Base-by-base conservation (phyloP, 2,329 filamentous ascomycete genomes). In the Verticillium klebahnii region DNA sequence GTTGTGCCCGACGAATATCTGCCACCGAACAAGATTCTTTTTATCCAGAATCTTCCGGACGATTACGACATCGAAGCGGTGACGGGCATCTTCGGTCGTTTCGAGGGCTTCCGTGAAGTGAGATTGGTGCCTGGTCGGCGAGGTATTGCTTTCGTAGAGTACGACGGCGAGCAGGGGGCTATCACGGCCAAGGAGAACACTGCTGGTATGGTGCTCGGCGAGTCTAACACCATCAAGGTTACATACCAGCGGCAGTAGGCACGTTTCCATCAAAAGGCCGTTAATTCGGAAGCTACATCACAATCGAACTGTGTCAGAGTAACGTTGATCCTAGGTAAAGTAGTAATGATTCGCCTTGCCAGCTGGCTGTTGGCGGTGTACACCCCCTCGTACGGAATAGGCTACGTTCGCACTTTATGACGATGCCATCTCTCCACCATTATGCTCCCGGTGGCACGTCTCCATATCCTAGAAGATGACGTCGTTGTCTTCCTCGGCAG, bases 1-100 rank as follows among this genome's bases (percentile, higher is more conserved):
- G 89, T 93, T 61, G 89, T 98, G 19, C 93, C 93, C n/a, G 95
- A 98, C 84, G 95, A 99, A 78, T 98, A 97, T 75, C 85, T 98
- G 4, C 94, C 94, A 4, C 94, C 95, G 39, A 98, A 98, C 85
- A 97, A 97, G 80, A 96, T 93, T 67, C 85, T 99, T 39, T 96
- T 98, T 78, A 81, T 98, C 64, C 92, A 96, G 79, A 94, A 98
- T 70, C 78, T 99, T 39, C 93, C 95, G 9, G 91, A 94, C 66
- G 90, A 92, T 66, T 92, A 91, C 76, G 90, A 91, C 74, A 87
- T 91, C 70, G 93, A 96, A 66, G 85, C 83, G 29, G 85, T 99
- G 60, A 89, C 88, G 0, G 82, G 84, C 36, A 87, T 98, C 65
- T 99, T 98, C 77, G 87, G 88, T 58, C 88, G 90, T 57, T 99